Conservation (phyloP, 2,329 filamentous ascomycete genomes). For the Xylariaceae sp. region DNA sequence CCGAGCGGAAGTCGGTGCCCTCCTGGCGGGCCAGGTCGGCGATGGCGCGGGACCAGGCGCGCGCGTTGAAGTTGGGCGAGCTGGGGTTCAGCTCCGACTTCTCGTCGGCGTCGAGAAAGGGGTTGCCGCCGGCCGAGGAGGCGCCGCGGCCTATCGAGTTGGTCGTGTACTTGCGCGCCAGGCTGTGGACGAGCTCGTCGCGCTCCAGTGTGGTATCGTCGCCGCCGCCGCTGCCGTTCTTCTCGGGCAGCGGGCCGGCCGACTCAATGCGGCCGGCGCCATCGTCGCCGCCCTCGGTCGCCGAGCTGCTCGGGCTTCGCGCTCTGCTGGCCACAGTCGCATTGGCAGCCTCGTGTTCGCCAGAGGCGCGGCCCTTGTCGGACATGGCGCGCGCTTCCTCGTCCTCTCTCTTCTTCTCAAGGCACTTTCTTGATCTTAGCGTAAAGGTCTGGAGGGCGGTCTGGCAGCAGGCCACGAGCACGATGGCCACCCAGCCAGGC, state of each 20-base stretch:
- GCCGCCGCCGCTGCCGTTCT: not conserved
- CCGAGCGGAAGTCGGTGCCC: conserved; percentile 49
- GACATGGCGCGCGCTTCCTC: no score
- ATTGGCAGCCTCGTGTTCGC: no score
- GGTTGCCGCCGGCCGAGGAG: conserved; percentile 31
- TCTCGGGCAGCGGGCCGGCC: not conserved
- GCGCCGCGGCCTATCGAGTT: conserved; percentile 31
- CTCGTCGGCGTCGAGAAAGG: conserved; percentile 38
- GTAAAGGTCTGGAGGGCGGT: no score
- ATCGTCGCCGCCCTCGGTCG: not conserved
- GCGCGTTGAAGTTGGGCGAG: conserved; percentile 45
- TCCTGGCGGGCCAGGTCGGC: conserved; percentile 44
- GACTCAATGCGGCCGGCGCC: no score
- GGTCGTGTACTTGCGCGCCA: conserved; percentile 48
- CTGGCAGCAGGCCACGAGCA: no score
- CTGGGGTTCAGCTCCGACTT: conserved; percentile 47
- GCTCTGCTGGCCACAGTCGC: no score
- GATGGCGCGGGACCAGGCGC: conserved; percentile 54
- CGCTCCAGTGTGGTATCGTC: no score
- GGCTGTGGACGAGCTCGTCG: conserved; percentile 44
- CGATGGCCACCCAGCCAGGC: no score
- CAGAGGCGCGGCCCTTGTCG: no score
- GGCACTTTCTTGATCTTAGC: no score
- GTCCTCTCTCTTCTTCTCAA: no score
- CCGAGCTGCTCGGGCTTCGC: not conserved